A percentile compares a stretch with the other conserved stretches of the same genome.
Conservation (phyloP, 1,139 yeast species). For the Saccharomycopsis hybrid region DNA sequence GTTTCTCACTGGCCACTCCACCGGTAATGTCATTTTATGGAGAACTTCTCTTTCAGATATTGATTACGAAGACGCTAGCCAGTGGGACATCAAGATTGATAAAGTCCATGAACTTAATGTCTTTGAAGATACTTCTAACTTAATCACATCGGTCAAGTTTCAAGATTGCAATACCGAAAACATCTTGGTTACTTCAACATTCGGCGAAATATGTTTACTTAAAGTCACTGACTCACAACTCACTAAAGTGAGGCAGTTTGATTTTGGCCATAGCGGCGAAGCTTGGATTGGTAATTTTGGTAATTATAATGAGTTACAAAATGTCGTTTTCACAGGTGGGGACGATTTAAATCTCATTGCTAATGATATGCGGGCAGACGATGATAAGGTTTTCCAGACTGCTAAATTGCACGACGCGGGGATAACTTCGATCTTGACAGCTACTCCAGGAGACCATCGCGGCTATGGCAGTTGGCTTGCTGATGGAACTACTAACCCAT, state of each 20-base stretch:
- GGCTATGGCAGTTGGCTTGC: conserved; percentile 34
- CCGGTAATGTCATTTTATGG: conserved; percentile 73
- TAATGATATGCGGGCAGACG: conserved; percentile 57
- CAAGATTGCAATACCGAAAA: conserved; percentile 35
- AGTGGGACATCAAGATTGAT: conserved; percentile 5
- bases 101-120: conserved; percentile 23
- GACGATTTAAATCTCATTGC: conserved; percentile 77
- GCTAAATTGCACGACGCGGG: conserved; percentile 77
- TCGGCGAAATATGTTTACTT: conserved; percentile 42
- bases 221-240: conserved; percentile 24
- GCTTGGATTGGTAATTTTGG: conserved; percentile 90
- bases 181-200: conserved; percentile 49
- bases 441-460: conserved; percentile 29
- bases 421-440: conserved; percentile 65
- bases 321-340: conserved; percentile 81
- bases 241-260: too few relatives aligned
- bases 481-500: conserved; percentile 32
- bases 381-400: conserved; percentile 47
- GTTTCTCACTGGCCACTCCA: conserved; percentile 68
- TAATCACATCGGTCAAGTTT: conserved; percentile 65
- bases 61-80: background rate
- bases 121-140: conserved; percentile 39
- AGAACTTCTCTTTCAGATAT: conserved; percentile 25
- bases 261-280: conserved; percentile 77
- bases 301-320: conserved; percentile 41